A percentile compares a stretch with the other conserved stretches of the same genome.
Conservation (phyloP, 2,329 filamentous ascomycete genomes). For the Ophiostoma australiae region DNA sequence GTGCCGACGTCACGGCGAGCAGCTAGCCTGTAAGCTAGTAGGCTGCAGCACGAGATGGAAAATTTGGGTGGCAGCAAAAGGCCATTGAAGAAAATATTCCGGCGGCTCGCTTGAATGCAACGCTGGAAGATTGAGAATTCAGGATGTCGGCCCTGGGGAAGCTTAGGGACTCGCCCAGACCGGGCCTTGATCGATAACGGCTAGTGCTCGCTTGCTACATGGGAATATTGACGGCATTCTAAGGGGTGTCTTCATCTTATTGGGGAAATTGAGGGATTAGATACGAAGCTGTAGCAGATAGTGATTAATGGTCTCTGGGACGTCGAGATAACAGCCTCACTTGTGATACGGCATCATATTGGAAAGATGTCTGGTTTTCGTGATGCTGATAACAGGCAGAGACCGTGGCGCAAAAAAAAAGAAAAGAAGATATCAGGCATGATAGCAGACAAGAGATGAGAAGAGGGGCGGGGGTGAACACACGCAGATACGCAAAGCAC, state of each 20-base stretch:
- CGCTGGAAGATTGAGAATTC: background rate
- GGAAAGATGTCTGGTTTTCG: background rate
- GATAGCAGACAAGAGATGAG: background rate
- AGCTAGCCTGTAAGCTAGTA: background rate
- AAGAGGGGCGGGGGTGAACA: background rate
- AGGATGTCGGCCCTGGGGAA: constrained; percentile 2
- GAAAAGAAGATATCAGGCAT: background rate
- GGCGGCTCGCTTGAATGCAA: background rate
- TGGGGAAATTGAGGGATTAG: constrained; percentile 6
- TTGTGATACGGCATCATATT: background rate
- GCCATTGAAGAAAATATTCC: background rate
- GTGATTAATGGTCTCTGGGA: background rate
- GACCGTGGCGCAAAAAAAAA: background rate
- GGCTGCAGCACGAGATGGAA: constrained; percentile 6
- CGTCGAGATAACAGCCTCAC: background rate
- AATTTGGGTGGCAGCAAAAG: background rate
- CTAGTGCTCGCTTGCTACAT: background rate
- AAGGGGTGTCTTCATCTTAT: background rate
- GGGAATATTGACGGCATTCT: background rate
- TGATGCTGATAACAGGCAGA: background rate
- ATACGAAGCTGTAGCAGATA: background rate
- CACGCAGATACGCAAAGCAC: background rate
- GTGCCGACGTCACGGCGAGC: constrained; percentile 3
- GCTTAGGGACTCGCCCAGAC: background rate
- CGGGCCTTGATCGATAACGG: constrained; percentile 1